Conservation (phyloP, 306 rosid genomes). For the Hylodesmum podocarpum region DNA sequence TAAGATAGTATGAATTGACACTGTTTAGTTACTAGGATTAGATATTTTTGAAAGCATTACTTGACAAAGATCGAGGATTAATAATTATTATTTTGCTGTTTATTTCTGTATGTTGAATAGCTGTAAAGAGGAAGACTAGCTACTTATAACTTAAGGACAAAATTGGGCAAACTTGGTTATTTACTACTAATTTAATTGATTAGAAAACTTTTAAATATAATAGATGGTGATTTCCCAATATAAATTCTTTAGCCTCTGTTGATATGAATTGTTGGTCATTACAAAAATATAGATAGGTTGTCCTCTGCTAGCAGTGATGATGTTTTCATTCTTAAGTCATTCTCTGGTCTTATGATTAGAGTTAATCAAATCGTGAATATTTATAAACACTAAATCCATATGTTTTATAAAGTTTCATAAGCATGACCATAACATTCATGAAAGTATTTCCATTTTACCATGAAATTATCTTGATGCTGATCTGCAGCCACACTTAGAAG, state of each 20-base stretch:
- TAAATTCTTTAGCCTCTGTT: not conserved
- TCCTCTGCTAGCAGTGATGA: not conserved
- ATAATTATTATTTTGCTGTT: not conserved
- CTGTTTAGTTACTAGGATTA: not conserved
- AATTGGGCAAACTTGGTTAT: not conserved
- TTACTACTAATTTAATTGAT: not conserved
- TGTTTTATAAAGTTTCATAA: not conserved
- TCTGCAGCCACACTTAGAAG: conserved; percentile 23
- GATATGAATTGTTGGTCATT: conserved; percentile 6
- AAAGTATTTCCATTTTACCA: conserved; percentile 16
- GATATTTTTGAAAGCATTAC: not conserved
- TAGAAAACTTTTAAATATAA: not conserved
- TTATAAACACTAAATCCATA: not conserved
- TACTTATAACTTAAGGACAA: not conserved
- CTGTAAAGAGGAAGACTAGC: conserved; percentile 1
- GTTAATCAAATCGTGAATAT: not conserved
- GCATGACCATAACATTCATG: not conserved
- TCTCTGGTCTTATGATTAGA: not conserved
- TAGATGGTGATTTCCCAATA: not conserved
- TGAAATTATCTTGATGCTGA: conserved; percentile 6
- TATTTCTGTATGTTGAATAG: not conserved
- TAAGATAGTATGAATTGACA: not conserved
- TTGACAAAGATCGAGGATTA: not conserved
- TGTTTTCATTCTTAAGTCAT: not conserved
- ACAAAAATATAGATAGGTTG: conserved; percentile 12